Base-by-base conservation (phyloP, 2,329 filamentous ascomycete genomes). In the Clonostachys solani region DNA sequence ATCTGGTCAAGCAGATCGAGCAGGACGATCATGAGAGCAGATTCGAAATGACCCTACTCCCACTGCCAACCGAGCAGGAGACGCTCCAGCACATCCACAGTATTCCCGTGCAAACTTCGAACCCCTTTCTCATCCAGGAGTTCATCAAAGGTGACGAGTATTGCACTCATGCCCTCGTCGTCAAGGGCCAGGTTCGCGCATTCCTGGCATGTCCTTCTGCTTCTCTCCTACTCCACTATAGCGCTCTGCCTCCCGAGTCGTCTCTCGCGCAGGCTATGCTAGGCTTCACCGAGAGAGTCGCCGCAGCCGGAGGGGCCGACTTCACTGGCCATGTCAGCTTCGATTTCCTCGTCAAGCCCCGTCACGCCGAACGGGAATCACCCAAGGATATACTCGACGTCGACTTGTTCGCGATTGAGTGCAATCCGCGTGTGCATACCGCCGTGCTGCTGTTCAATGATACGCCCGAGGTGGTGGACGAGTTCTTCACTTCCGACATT, bases 241-340 rank as follows among this genome's bases (percentile, higher is more conserved):
- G 70, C 23, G 74, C 81, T 0, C 72, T 90, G 0, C 75, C 79
- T 0, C 52, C 71, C 0, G 65, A 77, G 8, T 80, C 79, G 1
- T 64, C 71, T 0, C 63, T 90, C 0, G 77, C 72, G 37, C 63
- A 65, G 18, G 76, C 78, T 2, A 86, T 91, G 77, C 72, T 85
- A 1, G 66, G 66, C 2, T 88, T 90, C 55, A 90, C 86, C 8
- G 60, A 75, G 47, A 67, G 63, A 12, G 82, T 86, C 47, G 80
- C 80, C 0, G 59, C 60, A 4, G 72, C 71, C 41, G 68, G 74
- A 19, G 75, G 77, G 68, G 52, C 58, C 1, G 44, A 43, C 0
- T 69, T 87, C 56, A 89, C 85, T 0, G 87, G 87, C 0, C 88
- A 92, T 59, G 61, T 91, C 33, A 84, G 79, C 16, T 84, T 92